Percentiles rank a stretch among this genome's conserved stretches.
phyloP scores from a whole-genome alignment of 805 yeast genomes.

The Ogataea populi-albae region DNA sequence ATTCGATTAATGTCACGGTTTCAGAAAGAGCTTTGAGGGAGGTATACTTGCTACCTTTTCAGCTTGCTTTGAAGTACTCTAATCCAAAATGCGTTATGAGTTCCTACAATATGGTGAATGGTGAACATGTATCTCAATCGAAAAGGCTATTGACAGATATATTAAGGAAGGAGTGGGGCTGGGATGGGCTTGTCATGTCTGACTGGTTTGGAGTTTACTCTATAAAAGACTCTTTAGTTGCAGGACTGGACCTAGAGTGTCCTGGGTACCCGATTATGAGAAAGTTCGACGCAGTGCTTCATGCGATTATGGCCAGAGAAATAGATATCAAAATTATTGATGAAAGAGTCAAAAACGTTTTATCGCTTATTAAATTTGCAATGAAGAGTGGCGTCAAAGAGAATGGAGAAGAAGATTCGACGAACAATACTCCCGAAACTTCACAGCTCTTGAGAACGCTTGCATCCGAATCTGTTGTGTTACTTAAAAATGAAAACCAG shows the following conservation, averaged over 20 bases:
- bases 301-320: conserved; percentile 43
- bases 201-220: conserved; percentile 67
- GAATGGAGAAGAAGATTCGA: conserved; percentile 35
- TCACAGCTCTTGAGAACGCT: conserved; percentile 40
- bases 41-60: conserved; percentile 62
- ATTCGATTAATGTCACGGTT: conserved; percentile 45
- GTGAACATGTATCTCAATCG: conserved; percentile 56
- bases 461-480: conserved; percentile 52
- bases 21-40: conserved; percentile 65
- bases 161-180: conserved; percentile 56
- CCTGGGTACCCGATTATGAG: conserved; percentile 59
- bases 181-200: conserved; percentile 56
- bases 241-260: conserved; percentile 65
- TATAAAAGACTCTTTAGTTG: conserved; percentile 43
- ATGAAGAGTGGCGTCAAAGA: conserved; percentile 42
- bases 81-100: conserved; percentile 60
- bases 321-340: conserved; percentile 42
- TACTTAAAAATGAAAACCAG: conserved; percentile 51
- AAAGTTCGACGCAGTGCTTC: conserved; percentile 38
- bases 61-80: conserved; percentile 53
- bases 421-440: conserved; percentile 50
- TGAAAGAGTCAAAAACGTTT: conserved; percentile 47
- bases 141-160: conserved; percentile 43
- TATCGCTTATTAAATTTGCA: conserved; percentile 46
- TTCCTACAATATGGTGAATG: conserved; percentile 61